These are phyloP conservation scores for Colletotrichum zoysiae DNA, from an alignment of 2,329 filamentous ascomycete genomes.

Conservation along the genomic window DNA sequence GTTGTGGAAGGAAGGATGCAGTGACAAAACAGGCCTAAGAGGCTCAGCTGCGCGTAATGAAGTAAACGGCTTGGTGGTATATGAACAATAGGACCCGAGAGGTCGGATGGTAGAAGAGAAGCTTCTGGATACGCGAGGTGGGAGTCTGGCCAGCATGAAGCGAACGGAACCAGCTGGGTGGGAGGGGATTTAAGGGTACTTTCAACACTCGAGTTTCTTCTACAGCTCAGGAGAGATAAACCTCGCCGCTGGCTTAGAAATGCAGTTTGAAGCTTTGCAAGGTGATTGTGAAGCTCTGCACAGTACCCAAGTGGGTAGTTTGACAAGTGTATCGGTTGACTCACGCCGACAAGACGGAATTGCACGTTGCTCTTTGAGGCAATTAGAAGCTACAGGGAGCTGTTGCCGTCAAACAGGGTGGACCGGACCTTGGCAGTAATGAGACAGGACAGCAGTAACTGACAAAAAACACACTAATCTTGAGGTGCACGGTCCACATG, in stretches of 20 bases:
- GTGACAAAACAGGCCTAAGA: not conserved
- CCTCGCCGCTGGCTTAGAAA: slow-evolving; percentile 15
- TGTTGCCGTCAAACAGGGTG: not conserved
- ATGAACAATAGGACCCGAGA: slow-evolving; percentile 19
- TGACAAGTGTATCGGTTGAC: slow-evolving; percentile 29
- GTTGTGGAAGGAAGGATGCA: not conserved
- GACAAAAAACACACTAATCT: slow-evolving; percentile 4
- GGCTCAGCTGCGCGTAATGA: not conserved
- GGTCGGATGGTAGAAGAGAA: slow-evolving; percentile 23
- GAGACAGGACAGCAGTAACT: slow-evolving; percentile 5
- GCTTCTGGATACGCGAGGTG: slow-evolving; percentile 35
- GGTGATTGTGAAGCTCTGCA: slow-evolving; percentile 15
- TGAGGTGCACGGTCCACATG: slow-evolving; percentile 4
- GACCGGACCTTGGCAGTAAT: slow-evolving; percentile 3
- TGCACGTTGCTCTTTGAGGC: slow-evolving; percentile 35
- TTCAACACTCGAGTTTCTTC: slow-evolving; percentile 5
- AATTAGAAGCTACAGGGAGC: slow-evolving; percentile 24
- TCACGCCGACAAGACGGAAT: slow-evolving; percentile 27
- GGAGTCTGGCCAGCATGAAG: slow-evolving; percentile 40
- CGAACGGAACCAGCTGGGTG: slow-evolving; percentile 10
- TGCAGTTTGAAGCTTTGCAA: slow-evolving; percentile 8
- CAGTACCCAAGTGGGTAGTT: not conserved
- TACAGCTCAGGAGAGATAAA: not conserved
- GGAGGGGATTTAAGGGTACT: slow-evolving; percentile 4
- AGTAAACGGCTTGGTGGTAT: not conserved